Conservation (phyloP, 176 grass and related monocot species). For the Oryza glaberrima region DNA sequence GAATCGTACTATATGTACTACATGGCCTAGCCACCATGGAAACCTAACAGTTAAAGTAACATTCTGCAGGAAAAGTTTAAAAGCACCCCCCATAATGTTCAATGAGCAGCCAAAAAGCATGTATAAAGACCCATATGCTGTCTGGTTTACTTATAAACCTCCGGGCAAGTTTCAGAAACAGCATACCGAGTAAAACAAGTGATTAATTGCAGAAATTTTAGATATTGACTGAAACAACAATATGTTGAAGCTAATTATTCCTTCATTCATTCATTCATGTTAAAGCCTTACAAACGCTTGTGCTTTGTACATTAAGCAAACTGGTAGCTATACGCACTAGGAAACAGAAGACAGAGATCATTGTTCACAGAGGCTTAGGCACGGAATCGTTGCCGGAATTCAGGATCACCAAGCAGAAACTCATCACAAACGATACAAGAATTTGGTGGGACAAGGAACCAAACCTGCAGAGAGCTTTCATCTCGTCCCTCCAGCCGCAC, state of each 20-base stretch:
- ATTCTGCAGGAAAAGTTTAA: background rate
- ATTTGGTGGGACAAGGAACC: constrained; percentile 9
- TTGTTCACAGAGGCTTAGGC: background rate
- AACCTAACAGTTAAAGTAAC: constrained; percentile 3
- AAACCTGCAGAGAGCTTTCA: constrained; percentile 99
- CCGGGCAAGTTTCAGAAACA: background rate
- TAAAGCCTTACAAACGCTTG: background rate
- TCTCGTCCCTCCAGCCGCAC: constrained; percentile 97
- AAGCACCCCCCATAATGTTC: background rate
- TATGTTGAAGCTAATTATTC: background rate
- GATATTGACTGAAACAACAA: background rate
- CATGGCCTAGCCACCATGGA: background rate
- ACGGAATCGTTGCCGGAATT: background rate
- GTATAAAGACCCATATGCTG: background rate
- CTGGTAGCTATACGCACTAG: background rate
- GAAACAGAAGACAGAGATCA: background rate
- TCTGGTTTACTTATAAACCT: background rate
- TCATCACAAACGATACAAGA: background rate
- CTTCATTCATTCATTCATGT: background rate
- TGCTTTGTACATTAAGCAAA: background rate
- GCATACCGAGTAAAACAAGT: background rate
- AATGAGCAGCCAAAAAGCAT: background rate
- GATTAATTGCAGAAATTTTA: background rate
- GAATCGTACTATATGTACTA: background rate
- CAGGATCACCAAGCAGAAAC: background rate